Base-by-base conservation (phyloP, 2,329 filamentous ascomycete genomes). In the Periconia sp. region DNA sequence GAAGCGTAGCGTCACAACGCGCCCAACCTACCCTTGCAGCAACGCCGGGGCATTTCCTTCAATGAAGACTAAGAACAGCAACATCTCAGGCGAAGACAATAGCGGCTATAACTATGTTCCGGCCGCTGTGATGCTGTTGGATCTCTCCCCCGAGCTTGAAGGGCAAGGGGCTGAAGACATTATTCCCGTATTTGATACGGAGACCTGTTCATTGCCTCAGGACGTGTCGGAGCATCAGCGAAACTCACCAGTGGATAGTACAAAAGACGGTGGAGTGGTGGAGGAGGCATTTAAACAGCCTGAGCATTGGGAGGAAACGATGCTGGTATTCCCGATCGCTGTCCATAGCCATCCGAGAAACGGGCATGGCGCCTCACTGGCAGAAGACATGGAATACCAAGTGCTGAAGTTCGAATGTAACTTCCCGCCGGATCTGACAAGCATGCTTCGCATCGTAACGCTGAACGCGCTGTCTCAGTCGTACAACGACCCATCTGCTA, bases 381-480 rank as follows among this genome's bases (percentile, higher is more conserved):
- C 17, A 34, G 17, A 34, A 34, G 18, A 34, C 32, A 34, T 21
- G 18, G 32, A 22, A 34, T 22, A 22, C 17, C 17, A 34, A 34
- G 32, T 34, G 32, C 32, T 34, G 16, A 21, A 34, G 17, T 34
- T 34, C 17, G 16, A 34, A 22, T 34, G 32, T 34, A 34, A n/a
- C 32, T 34, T 34, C 32, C 17, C 16, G 32, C 32, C 24, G 15
- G 17, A 34, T 34, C 32, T 34, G 16, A 29, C 11, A 29, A 13
- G 11, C 11, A 29, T 29, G 11, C 12, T 29, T n/a, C 5, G 16
- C 11, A 29, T 29, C 11, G 11, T 29, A n/a, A 29, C 11, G 11
- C 26, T 29, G 11, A 29, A 15, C 11, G 11, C 11, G n/a, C n/a
- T n/a, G n/a, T n/a, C n/a, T n/a, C n/a, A n/a, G n/a, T n/a, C n/a